Conservation (phyloP, 148 eudicot species). For the Rheum nobile region DNA sequence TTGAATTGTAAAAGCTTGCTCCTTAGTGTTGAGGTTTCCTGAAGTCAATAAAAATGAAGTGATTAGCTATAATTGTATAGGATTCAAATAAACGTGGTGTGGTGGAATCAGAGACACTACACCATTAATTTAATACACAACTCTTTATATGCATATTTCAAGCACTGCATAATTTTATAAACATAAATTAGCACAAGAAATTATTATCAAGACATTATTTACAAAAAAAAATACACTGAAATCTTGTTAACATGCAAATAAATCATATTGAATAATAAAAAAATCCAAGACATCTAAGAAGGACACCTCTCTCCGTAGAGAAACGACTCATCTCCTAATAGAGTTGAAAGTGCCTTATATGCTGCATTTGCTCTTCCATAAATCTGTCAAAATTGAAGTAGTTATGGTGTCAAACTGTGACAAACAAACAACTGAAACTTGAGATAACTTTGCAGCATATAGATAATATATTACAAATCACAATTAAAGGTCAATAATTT, state of each 20-base stretch:
- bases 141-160: neutral
- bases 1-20: conserved; percentile 50
- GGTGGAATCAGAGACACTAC: neutral
- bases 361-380: too few relatives aligned
- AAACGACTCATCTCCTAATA: conserved; percentile 52
- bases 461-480: neutral
- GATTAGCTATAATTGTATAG: too few relatives aligned
- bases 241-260: neutral
- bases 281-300: neutral
- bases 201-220: neutral
- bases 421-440: too few relatives aligned
- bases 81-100: neutral
- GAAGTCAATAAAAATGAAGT: neutral
- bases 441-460: neutral
- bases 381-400: too few relatives aligned
- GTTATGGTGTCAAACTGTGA: too few relatives aligned
- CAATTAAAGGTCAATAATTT: neutral
- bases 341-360: too few relatives aligned
- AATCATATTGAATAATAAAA: neutral
- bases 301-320: conserved; percentile 61
- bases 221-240: neutral
- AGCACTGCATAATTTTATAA: conserved; percentile 13
- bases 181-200: too few relatives aligned
- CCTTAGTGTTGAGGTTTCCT: conserved; percentile 71
- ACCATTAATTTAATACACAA: neutral